These are phyloP conservation scores for Candida coleopterorum DNA, from an alignment of 805 yeast genomes.

Conservation along the genomic window DNA sequence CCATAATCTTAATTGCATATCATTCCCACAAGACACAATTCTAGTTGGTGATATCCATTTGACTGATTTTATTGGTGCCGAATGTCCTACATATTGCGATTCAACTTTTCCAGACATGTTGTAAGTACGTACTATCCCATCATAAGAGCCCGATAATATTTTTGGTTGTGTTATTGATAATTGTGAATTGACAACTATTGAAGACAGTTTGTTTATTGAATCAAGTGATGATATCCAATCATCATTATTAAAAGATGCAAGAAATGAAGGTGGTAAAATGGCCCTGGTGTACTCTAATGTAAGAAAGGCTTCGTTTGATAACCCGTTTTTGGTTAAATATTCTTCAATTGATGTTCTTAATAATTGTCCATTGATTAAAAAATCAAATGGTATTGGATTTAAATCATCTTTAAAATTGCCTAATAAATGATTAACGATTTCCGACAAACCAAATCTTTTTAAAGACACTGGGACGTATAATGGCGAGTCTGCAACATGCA, in stretches of 20 bases:
- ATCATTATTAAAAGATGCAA: slow-evolving; percentile 84
- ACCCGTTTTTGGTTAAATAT: slow-evolving; percentile 68
- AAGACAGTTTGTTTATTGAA: slow-evolving; percentile 36
- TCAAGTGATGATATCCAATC: slow-evolving; percentile 90
- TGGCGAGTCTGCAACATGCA: slow-evolving; percentile 74
- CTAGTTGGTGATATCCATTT: slow-evolving; percentile 73
- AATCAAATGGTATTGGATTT: slow-evolving; percentile 82
- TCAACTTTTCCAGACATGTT: slow-evolving; percentile 74
- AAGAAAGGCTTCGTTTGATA: slow-evolving; percentile 76
- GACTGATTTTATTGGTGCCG: slow-evolving; percentile 79
- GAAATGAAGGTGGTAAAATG: slow-evolving; percentile 87
- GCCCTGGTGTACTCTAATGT: slow-evolving; percentile 88
- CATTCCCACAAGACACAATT: slow-evolving; percentile 82
- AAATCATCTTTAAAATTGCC: slow-evolving; percentile 40
- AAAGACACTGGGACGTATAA: slow-evolving; percentile 81
- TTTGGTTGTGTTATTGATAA: slow-evolving; percentile 36
- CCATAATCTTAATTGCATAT: slow-evolving; percentile 87
- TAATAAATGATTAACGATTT: slow-evolving; percentile 87
- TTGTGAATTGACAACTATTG: slow-evolving; percentile 19
- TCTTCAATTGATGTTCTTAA: slow-evolving; percentile 76
- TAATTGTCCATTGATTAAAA: slow-evolving; percentile 79
- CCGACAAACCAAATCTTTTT: slow-evolving; percentile 89
- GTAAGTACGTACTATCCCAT: slow-evolving; percentile 90
- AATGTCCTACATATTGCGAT: slow-evolving; percentile 81
- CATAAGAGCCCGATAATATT: slow-evolving; percentile 87